A percentile compares a stretch with the other conserved stretches of the same genome.
Evolutionary conservation across 768 basidiomycete genomes (phyloP).

Genomic region (Termitomyces bulborhizus): DNA sequence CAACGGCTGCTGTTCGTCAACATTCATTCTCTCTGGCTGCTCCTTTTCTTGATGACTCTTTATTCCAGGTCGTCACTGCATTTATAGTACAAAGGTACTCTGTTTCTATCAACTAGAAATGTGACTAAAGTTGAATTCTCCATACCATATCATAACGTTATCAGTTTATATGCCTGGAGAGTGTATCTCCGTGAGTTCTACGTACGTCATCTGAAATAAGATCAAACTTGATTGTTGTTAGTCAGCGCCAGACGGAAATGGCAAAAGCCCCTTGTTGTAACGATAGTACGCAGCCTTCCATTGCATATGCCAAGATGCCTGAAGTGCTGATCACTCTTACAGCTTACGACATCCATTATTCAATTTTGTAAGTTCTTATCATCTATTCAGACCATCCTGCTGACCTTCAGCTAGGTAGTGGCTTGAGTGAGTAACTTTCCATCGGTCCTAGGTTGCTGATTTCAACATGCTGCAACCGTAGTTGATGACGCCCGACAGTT

Average conservation of each 20-base stretch:
- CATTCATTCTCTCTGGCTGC: background rate
- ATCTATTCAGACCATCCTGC: background rate
- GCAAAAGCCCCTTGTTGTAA: background rate
- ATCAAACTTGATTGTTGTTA: background rate
- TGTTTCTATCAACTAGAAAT: too few species aligned
- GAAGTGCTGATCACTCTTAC: background rate
- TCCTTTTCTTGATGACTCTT: background rate
- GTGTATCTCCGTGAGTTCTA: background rate
- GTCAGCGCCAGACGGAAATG: background rate
- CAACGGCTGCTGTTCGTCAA: background rate
- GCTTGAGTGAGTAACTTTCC: background rate
- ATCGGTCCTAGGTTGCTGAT: background rate
- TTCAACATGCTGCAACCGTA: background rate
- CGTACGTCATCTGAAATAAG: too few species aligned
- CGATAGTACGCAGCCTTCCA: background rate
- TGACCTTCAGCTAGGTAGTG: background rate
- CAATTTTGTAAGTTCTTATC: background rate
- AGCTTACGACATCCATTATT: background rate
- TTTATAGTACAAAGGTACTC: background rate
- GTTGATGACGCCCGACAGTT: background rate
- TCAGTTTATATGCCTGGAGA: background rate
- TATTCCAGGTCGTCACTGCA: background rate
- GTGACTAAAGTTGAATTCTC: too few species aligned
- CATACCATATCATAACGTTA: too few species aligned
- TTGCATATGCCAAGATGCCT: background rate